Conservation (phyloP, 2,329 filamentous ascomycete genomes). For the Pseudocercospora fijiensis region DNA sequence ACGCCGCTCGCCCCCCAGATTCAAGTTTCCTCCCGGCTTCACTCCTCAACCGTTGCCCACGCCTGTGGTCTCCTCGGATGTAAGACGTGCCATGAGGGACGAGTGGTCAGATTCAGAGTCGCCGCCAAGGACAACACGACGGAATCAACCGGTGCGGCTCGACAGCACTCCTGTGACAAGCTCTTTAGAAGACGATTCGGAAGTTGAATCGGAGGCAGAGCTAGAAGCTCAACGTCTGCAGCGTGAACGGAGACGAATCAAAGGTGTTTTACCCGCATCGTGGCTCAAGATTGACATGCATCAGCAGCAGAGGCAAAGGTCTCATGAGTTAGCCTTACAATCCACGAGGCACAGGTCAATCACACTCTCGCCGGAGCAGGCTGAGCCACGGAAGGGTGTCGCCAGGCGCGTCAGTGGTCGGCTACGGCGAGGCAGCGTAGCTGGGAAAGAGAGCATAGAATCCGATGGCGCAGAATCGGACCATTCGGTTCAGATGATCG, state of each 20-base stretch:
- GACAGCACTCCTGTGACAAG: neutral
- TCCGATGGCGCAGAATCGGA: conserved; percentile 34
- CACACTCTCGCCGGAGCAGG: conserved; percentile 21
- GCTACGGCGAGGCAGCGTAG: conserved; percentile 9
- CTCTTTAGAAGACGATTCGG: conserved; percentile 6
- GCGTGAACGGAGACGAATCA: conserved; percentile 45
- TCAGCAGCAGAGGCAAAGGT: conserved; percentile 33
- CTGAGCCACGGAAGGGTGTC: conserved; percentile 32
- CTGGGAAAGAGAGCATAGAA: neutral
- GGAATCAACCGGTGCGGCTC: neutral
- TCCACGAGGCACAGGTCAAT: conserved; percentile 7
- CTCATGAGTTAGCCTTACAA: conserved; percentile 10
- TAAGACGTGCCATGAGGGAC: conserved; percentile 12
- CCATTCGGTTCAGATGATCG: conserved; percentile 9
- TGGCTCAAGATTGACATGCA: conserved; percentile 51
- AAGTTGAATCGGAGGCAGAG: conserved; percentile 25
- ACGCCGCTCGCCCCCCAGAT: conserved; percentile 19
- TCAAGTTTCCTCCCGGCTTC: conserved; percentile 27
- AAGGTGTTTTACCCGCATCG: conserved; percentile 51
- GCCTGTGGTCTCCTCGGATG: conserved; percentile 35
- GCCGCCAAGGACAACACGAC: neutral
- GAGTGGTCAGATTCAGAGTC: conserved; percentile 18
- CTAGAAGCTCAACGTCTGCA: conserved; percentile 32
- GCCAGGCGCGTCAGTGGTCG: conserved; percentile 23
- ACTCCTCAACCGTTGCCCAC: conserved; percentile 32